Evolutionary conservation across 2,329 filamentous ascomycete genomes (phyloP).

Genomic region (Endocalyx cinctus): DNA sequence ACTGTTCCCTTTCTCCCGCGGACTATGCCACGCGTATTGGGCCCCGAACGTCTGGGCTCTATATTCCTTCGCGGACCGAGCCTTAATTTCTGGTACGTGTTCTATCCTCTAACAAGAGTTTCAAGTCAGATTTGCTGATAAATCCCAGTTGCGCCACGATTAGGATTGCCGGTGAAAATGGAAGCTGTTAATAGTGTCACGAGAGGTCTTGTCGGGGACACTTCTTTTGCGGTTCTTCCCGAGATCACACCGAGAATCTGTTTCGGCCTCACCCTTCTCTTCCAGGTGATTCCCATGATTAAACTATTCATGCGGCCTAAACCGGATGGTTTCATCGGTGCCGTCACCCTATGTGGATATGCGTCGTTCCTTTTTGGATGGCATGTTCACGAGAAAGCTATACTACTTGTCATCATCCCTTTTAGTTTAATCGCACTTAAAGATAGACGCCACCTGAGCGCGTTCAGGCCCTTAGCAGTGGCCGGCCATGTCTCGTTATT

Average conservation of each 20-base stretch:
- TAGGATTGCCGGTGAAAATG: constrained; percentile 68
- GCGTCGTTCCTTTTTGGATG: constrained; percentile 96
- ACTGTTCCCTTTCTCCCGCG: constrained; percentile 89
- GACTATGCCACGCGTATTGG: constrained; percentile 97
- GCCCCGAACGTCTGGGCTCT: constrained; percentile 96
- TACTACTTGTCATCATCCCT: constrained; percentile 88
- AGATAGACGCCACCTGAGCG: constrained; percentile 84
- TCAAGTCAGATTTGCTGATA: constrained; percentile 33
- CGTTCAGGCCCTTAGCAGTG: constrained; percentile 87
- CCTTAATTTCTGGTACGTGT: constrained; percentile 71
- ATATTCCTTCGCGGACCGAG: constrained; percentile 85
- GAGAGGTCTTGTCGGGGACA: constrained; percentile 87
- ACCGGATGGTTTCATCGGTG: constrained; percentile 86
- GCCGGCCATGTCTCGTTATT: constrained; percentile 94
- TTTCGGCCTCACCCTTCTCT: constrained; percentile 76
- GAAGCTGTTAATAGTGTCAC: constrained; percentile 85
- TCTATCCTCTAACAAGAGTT: not conserved
- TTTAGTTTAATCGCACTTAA: constrained; percentile 89
- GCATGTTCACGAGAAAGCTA: constrained; percentile 98
- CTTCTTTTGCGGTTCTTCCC: constrained; percentile 87
- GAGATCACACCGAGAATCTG: constrained; percentile 77
- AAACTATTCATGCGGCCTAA: constrained; percentile 77
- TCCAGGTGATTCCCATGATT: constrained; percentile 73
- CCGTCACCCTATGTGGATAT: constrained; percentile 89
- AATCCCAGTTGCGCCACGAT: constrained; percentile 66